A percentile compares a stretch with the other conserved stretches of the same genome.
Evolutionary conservation across 2,329 filamentous ascomycete genomes (phyloP).

Genomic region (Pyrenophora seminiperda): DNA sequence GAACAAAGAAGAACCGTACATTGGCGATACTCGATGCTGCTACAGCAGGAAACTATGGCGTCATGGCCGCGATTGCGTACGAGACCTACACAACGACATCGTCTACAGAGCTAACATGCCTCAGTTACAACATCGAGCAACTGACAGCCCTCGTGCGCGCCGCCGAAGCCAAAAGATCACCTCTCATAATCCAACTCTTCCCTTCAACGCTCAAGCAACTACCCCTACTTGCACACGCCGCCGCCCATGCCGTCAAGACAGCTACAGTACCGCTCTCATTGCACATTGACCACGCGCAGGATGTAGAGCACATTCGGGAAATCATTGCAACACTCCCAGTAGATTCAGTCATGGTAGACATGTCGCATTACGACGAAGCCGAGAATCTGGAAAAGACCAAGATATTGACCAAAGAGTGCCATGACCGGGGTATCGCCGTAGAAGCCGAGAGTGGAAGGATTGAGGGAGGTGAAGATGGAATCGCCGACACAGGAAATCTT

Average conservation of each 20-base stretch:
- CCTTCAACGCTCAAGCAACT: conserved; percentile 71
- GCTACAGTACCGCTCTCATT: conserved; percentile 52
- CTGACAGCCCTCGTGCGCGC: conserved; percentile 43
- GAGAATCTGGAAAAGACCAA: conserved; percentile 69
- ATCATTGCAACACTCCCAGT: conserved; percentile 60
- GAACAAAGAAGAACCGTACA: conserved; percentile 34
- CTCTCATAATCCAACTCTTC: conserved; percentile 47
- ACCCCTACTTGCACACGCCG: conserved; percentile 53
- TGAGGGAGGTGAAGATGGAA: conserved; percentile 74
- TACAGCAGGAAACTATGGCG: conserved; percentile 60
- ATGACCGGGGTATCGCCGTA: conserved; percentile 67
- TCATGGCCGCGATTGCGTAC: conserved; percentile 55
- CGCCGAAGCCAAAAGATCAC: conserved; percentile 42
- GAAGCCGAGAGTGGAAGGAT: conserved; percentile 74
- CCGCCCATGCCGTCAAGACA: conserved; percentile 49
- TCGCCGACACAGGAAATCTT: conserved; percentile 68
- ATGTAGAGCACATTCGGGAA: conserved; percentile 50
- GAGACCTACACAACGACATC: background rate
- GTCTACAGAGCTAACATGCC: conserved; percentile 3
- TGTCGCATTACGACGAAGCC: conserved; percentile 73
- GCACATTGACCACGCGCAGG: conserved; percentile 56
- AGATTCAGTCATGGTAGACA: conserved; percentile 78
- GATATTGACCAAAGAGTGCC: conserved; percentile 65
- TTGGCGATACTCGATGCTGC: conserved; percentile 61
- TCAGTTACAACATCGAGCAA: conserved; percentile 45